These are phyloP conservation scores for Nitzschia sp. DNA, from an alignment of 108 stramenopile genomes.

Conservation along the genomic window DNA sequence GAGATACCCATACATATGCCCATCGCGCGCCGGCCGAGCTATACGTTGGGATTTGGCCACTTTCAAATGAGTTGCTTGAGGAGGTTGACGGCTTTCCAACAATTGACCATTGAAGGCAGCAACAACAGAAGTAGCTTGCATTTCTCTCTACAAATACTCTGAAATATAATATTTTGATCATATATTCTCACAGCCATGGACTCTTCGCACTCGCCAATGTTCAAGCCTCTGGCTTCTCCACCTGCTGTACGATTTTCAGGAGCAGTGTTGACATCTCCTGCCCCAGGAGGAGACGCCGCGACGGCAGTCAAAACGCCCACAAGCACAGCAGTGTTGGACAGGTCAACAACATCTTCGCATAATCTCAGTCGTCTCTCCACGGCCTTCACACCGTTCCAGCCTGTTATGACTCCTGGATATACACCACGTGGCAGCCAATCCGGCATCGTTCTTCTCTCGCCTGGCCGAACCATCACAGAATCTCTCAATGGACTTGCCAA, in stretches of 20 bases:
- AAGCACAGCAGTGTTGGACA: neutral
- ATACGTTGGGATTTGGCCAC: neutral
- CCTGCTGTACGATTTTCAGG: constrained; percentile 11
- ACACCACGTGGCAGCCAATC: constrained; percentile 36
- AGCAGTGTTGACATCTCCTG: constrained; percentile 9
- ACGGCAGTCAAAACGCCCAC: constrained; percentile 9
- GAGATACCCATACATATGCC: neutral
- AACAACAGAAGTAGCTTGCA: neutral
- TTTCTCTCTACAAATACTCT: no score
- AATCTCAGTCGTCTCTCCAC: constrained; percentile 31
- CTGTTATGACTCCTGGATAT: constrained; percentile 42
- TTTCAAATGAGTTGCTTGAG: neutral
- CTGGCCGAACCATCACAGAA: constrained; percentile 57
- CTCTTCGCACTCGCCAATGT: neutral
- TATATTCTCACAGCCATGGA: neutral
- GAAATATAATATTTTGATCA: no score
- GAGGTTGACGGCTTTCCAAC: no score
- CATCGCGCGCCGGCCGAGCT: no score
- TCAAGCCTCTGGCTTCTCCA: constrained; percentile 5
- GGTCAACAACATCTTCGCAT: constrained; percentile 2
- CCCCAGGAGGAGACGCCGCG: constrained; percentile 2
- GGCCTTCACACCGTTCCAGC: constrained; percentile 39
- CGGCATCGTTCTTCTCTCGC: constrained; percentile 45
- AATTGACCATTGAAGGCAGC: constrained; percentile 1
- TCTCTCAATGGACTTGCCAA: constrained; percentile 51